Evolutionary conservation across 2,329 filamentous ascomycete species (phyloP).

Genomic region (Alternaria novae-zelandiae): DNA sequence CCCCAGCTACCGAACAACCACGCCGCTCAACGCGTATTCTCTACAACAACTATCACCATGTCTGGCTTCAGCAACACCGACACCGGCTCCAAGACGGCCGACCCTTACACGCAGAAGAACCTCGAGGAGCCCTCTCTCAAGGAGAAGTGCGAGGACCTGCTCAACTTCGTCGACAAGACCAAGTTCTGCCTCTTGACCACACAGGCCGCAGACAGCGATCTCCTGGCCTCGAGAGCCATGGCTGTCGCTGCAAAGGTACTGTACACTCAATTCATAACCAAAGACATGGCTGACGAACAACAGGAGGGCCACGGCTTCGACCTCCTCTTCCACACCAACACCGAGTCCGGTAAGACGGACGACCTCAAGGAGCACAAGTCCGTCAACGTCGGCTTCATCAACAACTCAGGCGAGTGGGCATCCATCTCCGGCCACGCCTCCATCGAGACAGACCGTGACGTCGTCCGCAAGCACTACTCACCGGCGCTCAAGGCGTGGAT

Average conservation of each 20-base stretch:
- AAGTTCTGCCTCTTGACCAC: conserved; percentile 95
- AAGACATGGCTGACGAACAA: conserved; percentile 1
- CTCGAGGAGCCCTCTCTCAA: conserved; percentile 72
- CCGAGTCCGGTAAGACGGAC: conserved; percentile 85
- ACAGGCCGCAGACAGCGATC: conserved; percentile 66
- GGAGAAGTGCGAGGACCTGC: conserved; percentile 78
- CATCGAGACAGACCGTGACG: conserved; percentile 71
- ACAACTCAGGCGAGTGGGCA: conserved; percentile 80
- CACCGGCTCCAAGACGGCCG: conserved; percentile 58
- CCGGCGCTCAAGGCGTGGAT: conserved; percentile 80
- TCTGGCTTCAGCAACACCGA: conserved; percentile 49
- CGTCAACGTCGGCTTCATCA: conserved; percentile 83
- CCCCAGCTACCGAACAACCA: conserved; percentile 19
- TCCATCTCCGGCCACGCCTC: conserved; percentile 77
- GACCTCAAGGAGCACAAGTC: conserved; percentile 75
- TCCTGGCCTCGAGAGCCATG: conserved; percentile 84
- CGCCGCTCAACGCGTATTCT: conserved; percentile 13
- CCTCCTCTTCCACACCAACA: conserved; percentile 90
- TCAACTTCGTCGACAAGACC: conserved; percentile 70
- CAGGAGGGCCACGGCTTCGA: conserved; percentile 81
- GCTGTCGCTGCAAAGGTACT: conserved; percentile 77
- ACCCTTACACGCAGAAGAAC: conserved; percentile 83
- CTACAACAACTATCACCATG: conserved; percentile 30
- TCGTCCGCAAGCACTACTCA: conserved; percentile 74
- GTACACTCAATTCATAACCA: neutral